These are phyloP conservation scores for Nyssa sinensis DNA, from an alignment of 148 eudicot species.

Conservation along the genomic window DNA sequence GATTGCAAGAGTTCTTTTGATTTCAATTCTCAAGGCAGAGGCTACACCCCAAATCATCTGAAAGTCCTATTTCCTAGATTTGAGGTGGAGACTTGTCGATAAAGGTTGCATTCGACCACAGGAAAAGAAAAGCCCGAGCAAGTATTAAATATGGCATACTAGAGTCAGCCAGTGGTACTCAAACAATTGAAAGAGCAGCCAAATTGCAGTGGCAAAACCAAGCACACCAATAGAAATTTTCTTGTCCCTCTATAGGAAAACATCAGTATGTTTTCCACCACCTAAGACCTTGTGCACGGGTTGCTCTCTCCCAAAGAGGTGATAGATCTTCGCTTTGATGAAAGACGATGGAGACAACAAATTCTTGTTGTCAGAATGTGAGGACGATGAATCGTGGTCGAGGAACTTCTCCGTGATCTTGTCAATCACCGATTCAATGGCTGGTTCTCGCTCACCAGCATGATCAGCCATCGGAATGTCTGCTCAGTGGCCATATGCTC, in stretches of 20 bases:
- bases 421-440: conserved; percentile 52
- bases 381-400: conserved; percentile 37
- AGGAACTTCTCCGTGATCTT: conserved; percentile 50
- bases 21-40: conserved; percentile 62
- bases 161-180: conserved; percentile 83
- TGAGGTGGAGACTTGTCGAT: conserved; percentile 87
- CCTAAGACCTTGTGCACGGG: conserved; percentile 58
- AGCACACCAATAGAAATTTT: conserved; percentile 66
- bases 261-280: conserved; percentile 67
- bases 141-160: conserved; percentile 77
- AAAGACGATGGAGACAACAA: conserved; percentile 18
- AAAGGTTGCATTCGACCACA: conserved; percentile 85
- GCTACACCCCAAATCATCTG: conserved; percentile 75
- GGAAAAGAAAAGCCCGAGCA: conserved; percentile 58
- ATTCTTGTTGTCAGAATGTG: conserved; percentile 43
- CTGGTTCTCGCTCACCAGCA: neutral
- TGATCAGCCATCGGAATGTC: conserved; percentile 21
- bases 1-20: conserved; percentile 61
- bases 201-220: conserved; percentile 74
- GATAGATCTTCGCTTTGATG: conserved; percentile 30
- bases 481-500: too few relatives aligned
- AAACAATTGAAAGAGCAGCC: conserved; percentile 85
- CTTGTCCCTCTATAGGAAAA: conserved; percentile 92
- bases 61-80: conserved; percentile 65
- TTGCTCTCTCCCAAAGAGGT: conserved; percentile 53